Evolutionary conservation across 2,329 filamentous ascomycete genomes (phyloP), one percentile per base, ranked within the genome.

Genomic region (Nothomitra cinnamomea): DNA sequence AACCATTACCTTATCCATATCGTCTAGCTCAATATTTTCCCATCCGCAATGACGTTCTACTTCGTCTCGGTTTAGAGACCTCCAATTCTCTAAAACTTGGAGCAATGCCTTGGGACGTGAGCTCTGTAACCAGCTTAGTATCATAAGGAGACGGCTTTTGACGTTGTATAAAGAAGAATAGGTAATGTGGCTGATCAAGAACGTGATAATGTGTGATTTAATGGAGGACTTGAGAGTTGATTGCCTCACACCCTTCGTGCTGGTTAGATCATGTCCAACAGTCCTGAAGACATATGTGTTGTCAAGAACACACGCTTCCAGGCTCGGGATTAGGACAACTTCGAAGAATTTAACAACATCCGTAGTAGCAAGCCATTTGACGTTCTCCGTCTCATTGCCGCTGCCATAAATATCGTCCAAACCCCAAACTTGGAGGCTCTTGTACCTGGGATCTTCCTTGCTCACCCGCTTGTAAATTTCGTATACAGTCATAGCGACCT

Each of bases 271-370:
- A 32, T 72, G 73, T 56, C 77, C 73, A 3, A 95, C 65, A 1
- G 82, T 75, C 19, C 77, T 77, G 24, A 75, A 70, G 45, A 95
- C 73, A 56, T 92, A 82, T 25, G 76, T 77, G 2, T 79, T 70
- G 62, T 96, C 88, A 59, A 95, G 77, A 2, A 90, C 75, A 61
- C 83, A 94, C 66, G 95, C 92, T 66, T 95, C 89, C 8, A 95
- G 69, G 1, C 76, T 78, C 0, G 86, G 86, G 19, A 87, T 65
- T n/a, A 95, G 67, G 38, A 84, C 73, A 19, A 78, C 72, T 19
- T 78, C 74, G 0, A 92, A 62, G 19, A 94, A 67, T 55, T 78
- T 80, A 43, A 74, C 69, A 1, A 71, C 70, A 53, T 82, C 75
- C 22, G 80, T 75, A 0, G 69, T 62, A 2, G 76, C 66, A 53